These are phyloP conservation scores for Epithemia pelagica DNA, from an alignment of 108 stramenopile species.

Conservation along the genomic window DNA sequence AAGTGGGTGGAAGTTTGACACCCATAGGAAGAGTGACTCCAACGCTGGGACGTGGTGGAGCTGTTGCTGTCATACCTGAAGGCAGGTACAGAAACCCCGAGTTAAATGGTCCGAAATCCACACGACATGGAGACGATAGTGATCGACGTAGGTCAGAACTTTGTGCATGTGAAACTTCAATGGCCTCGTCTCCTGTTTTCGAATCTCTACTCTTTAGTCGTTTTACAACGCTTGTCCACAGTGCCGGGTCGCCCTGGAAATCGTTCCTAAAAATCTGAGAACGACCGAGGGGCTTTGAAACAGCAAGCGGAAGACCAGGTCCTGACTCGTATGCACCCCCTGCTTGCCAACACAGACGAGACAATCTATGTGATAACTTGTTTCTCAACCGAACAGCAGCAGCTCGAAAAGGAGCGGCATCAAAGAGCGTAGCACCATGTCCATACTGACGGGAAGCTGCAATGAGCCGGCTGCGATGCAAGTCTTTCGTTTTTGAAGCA, in stretches of 20 bases:
- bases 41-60: constrained; percentile 16
- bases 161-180: constrained; percentile 16
- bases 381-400: constrained; percentile 23
- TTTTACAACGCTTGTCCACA: constrained; percentile 16
- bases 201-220: not conserved
- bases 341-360: constrained; percentile 14
- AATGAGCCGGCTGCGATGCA: constrained; percentile 18
- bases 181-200: constrained; percentile 2
- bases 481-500: constrained; percentile 17
- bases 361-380: constrained; percentile 22
- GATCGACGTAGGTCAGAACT: constrained; percentile 19
- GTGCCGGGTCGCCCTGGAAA: constrained; percentile 2
- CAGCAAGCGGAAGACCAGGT: constrained; percentile 21
- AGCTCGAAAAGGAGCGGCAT: constrained; percentile 22
- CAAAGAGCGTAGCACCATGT: constrained; percentile 20
- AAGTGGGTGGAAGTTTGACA: constrained; percentile 40
- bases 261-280: not conserved
- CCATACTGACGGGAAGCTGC: constrained; percentile 14
- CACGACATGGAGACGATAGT: constrained; percentile 22
- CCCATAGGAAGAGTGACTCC: constrained; percentile 69
- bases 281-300: not conserved
- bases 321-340: constrained; percentile 15
- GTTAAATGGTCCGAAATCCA: constrained; percentile 54
- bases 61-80: constrained; percentile 31
- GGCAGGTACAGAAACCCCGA: constrained; percentile 30